Conservation (phyloP, 75 land plant genomes). For the Sequoiadendron giganteum region DNA sequence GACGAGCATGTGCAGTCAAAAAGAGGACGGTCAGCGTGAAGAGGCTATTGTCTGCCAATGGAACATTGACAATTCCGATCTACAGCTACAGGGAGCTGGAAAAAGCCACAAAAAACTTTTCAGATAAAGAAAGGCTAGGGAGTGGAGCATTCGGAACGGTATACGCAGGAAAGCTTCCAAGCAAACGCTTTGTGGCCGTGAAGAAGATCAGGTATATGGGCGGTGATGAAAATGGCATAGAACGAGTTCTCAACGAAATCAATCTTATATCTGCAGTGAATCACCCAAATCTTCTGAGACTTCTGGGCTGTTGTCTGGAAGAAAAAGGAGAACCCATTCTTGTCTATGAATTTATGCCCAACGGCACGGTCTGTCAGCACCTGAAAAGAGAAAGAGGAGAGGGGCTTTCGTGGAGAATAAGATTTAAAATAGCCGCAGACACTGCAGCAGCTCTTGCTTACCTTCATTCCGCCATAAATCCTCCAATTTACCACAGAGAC, state of each 20-base stretch:
- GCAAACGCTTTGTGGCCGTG: constrained; percentile 30
- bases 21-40: background rate
- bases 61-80: constrained; percentile 2
- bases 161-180: constrained; percentile 25
- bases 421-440: constrained; percentile 23
- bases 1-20: background rate
- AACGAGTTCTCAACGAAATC: constrained; percentile 24
- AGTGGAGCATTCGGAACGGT: constrained; percentile 43
- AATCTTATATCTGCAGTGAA: constrained; percentile 22
- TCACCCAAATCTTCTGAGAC: constrained; percentile 25
- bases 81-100: constrained; percentile 28
- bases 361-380: constrained; percentile 29
- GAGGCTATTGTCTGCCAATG: background rate
- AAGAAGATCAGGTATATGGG: constrained; percentile 32
- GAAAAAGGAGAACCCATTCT: constrained; percentile 18
- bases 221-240: constrained; percentile 19
- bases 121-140: constrained; percentile 20
- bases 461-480: constrained; percentile 22
- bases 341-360: constrained; percentile 35
- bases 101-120: constrained; percentile 26
- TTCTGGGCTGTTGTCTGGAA: constrained; percentile 30
- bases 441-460: constrained; percentile 25
- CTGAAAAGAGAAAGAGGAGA: constrained; percentile 19
- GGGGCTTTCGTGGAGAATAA: constrained; percentile 22
- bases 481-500: constrained; percentile 34